A percentile compares a stretch with the other conserved stretches of the same genome.
phyloP scores from a whole-genome alignment of 2,329 filamentous ascomycete species.

The Furcasterigmium furcatum region DNA sequence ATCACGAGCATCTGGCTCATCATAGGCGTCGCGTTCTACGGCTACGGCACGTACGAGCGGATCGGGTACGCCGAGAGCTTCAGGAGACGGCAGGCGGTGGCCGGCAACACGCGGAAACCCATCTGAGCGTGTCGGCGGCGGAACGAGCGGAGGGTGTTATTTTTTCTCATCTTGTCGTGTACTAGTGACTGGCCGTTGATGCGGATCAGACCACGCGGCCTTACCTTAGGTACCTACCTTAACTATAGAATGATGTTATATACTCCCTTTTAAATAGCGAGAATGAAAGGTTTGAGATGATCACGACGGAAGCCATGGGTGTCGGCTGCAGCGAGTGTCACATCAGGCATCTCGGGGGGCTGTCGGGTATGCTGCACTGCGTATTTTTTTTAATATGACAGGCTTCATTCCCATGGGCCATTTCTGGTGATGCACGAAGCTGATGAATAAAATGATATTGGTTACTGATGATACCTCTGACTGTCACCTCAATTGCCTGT shows the following conservation, averaged over 20 bases:
- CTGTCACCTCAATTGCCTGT: too few species aligned
- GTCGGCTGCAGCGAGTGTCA: too few species aligned
- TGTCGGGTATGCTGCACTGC: too few species aligned
- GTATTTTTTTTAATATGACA: too few species aligned
- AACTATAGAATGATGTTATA: background rate
- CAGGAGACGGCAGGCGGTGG: conserved; percentile 44
- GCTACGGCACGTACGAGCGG: conserved; percentile 63
- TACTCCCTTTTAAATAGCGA: too few species aligned
- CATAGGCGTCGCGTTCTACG: conserved; percentile 54
- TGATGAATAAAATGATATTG: too few species aligned
- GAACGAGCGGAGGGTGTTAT: background rate
- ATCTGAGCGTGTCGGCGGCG: conserved; percentile 8
- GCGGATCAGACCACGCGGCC: background rate
- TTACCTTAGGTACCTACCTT: background rate
- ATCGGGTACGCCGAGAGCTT: conserved; percentile 65
- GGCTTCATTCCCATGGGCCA: too few species aligned
- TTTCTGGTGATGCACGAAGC: too few species aligned
- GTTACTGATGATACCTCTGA: too few species aligned
- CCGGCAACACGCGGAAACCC: conserved; percentile 23
- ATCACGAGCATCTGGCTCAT: conserved; percentile 61
- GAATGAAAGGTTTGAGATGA: too few species aligned
- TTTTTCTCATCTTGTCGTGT: background rate
- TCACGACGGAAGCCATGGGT: too few species aligned
- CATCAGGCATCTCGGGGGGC: too few species aligned
- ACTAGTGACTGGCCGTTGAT: background rate